Percentiles rank a stretch among this genome's conserved stretches.
These are phyloP conservation scores for Fusarium fracticaudum DNA, from an alignment of 2,329 filamentous ascomycete species.

Conservation along the genomic window DNA sequence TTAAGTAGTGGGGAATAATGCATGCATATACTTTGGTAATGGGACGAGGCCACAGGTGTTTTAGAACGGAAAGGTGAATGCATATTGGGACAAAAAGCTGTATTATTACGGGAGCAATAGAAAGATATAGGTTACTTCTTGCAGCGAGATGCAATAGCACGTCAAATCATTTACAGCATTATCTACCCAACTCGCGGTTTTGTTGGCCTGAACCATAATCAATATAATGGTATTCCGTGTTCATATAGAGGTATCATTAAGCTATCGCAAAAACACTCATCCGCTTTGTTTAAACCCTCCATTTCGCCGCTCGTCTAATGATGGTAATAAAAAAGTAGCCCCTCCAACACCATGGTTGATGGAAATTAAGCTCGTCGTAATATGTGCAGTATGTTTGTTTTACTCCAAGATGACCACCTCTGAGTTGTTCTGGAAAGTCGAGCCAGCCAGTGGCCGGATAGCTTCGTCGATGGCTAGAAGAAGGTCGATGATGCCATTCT, in stretches of 20 bases:
- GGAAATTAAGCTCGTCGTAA: constrained; percentile 15
- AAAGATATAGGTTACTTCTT: not conserved
- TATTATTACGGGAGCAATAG: constrained; percentile 17
- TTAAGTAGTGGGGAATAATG: not conserved
- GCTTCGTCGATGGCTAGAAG: constrained; percentile 59
- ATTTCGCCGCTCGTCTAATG: constrained; percentile 35
- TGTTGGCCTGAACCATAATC: not conserved
- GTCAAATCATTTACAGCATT: not conserved
- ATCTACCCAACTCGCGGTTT: not conserved
- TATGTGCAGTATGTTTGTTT: not conserved
- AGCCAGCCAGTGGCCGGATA: constrained; percentile 48
- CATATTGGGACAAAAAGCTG: constrained; percentile 7
- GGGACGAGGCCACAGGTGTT: not conserved
- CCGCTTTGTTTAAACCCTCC: constrained; percentile 32
- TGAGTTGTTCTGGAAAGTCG: constrained; percentile 3
- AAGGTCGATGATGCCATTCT: constrained; percentile 56
- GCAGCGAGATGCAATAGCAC: not conserved
- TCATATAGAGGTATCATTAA: constrained; percentile 48
- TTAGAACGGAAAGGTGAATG: not conserved
- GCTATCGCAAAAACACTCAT: constrained; percentile 38
- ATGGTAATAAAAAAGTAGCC: constrained; percentile 1
- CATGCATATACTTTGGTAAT: not conserved
- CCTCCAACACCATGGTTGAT: constrained; percentile 26
- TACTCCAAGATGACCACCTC: constrained; percentile 39
- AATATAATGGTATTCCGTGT: constrained; percentile 29